phyloP scores from a whole-genome alignment of 2,329 filamentous ascomycete genomes.

The Exserohilum rostratum region DNA sequence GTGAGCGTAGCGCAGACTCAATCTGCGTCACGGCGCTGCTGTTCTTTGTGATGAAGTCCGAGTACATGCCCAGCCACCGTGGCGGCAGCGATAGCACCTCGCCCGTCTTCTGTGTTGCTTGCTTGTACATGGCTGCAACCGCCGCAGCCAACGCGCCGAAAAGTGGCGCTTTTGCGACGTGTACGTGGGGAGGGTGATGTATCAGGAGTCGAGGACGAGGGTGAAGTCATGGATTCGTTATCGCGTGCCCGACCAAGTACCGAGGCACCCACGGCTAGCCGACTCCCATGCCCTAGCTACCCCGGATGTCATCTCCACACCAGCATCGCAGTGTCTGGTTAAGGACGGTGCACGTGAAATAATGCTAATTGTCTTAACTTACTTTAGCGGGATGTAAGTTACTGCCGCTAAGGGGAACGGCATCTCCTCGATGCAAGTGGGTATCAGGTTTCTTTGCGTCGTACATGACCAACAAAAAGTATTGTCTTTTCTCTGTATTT shows the following conservation, averaged over 20 bases:
- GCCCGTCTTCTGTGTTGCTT: conserved; percentile 49
- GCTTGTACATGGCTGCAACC: conserved; percentile 43
- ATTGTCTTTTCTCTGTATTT: neutral
- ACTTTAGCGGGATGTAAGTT: neutral
- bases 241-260: conserved; percentile 26
- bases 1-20: conserved; percentile 86
- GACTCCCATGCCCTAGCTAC: conserved; percentile 4
- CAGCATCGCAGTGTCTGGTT: neutral
- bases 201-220: conserved; percentile 22
- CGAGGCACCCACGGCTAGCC: conserved; percentile 35
- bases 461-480: neutral
- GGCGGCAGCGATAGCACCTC: conserved; percentile 64
- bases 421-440: neutral
- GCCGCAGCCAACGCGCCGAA: conserved; percentile 24
- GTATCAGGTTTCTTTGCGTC: neutral
- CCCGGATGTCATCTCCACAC: conserved; percentile 16
- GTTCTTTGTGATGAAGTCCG: conserved; percentile 94
- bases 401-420: neutral
- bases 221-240: conserved; percentile 32
- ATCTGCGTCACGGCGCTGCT: conserved; percentile 92
- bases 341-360: neutral
- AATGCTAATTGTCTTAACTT: neutral
- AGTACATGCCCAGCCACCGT: conserved; percentile 74
- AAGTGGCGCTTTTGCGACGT: conserved; percentile 20
- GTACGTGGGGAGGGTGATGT: conserved; percentile 18